Evolutionary conservation across 371 early-diverging fungal species (phyloP).

Genomic region (Lichtheimia ramosa): DNA sequence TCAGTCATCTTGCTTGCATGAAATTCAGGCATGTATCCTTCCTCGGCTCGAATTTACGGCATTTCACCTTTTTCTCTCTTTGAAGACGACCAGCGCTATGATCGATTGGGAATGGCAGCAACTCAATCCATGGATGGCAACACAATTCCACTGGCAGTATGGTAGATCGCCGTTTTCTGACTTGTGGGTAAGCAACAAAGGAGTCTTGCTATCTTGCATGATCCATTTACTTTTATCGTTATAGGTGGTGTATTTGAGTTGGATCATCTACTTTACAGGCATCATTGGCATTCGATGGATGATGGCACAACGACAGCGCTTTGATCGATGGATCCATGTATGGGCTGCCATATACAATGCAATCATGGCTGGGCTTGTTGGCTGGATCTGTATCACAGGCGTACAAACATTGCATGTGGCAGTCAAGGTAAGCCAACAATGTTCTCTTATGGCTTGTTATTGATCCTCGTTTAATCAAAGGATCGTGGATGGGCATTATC

Average conservation of each 20-base stretch:
- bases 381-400: conserved; percentile 6
- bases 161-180: conserved; percentile 21
- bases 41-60: too few relatives aligned
- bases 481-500: conserved; percentile 1
- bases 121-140: conserved; percentile 1
- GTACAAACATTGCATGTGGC: background rate
- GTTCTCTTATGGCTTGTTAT: too few relatives aligned
- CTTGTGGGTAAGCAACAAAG: conserved; percentile 5
- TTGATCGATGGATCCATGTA: conserved; percentile 5
- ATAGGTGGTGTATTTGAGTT: conserved; percentile 12
- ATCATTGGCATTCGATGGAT: conserved; percentile 21
- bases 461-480: background rate
- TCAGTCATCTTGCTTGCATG: too few relatives aligned
- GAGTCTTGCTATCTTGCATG: too few relatives aligned
- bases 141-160: conserved; percentile 19
- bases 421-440: background rate
- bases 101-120: conserved; percentile 7
- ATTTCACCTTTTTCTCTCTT: too few relatives aligned
- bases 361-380: conserved; percentile 8
- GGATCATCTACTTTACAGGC: conserved; percentile 19
- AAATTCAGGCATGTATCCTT: too few relatives aligned
- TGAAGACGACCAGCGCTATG: too few relatives aligned
- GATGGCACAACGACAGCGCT: conserved; percentile 22
- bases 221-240: too few relatives aligned
- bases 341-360: conserved; percentile 10